Percentiles rank a stretch among this genome's conserved stretches.
Conservation (phyloP, 257 asterid genomes). For the Plectranthus barbatus region DNA sequence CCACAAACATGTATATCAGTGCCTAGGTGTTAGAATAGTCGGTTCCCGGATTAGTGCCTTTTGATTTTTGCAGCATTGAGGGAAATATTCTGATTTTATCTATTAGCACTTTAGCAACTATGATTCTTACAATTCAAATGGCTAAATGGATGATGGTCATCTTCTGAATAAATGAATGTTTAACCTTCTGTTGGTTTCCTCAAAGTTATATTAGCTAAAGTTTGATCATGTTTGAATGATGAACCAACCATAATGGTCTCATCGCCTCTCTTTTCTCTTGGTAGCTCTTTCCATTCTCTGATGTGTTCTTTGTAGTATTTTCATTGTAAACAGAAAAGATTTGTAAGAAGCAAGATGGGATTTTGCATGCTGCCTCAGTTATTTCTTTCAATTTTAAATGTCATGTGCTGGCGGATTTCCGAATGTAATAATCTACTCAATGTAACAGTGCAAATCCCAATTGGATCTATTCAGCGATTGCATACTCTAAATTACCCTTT, state of each 20-base stretch:
- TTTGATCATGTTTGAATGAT: not conserved
- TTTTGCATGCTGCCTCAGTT: not conserved
- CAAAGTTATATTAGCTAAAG: not conserved
- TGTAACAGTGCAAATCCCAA: not conserved
- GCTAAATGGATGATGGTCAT: not conserved
- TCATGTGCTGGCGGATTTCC: not conserved
- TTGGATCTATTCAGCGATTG: not conserved
- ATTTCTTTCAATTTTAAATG: not conserved
- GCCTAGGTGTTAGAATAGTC: no score
- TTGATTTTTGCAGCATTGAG: not conserved
- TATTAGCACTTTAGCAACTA: not conserved
- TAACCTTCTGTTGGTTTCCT: not conserved
- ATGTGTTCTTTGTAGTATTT: not conserved
- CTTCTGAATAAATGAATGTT: not conserved
- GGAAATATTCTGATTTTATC: not conserved
- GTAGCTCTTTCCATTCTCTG: not conserved
- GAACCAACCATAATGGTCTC: not conserved
- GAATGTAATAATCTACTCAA: not conserved
- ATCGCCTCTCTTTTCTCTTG: no score
- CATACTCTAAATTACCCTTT: not conserved
- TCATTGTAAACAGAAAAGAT: not conserved
- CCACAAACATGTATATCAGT: no score
- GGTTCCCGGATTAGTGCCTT: no score
- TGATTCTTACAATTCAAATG: not conserved
- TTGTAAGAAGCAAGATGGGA: not conserved